Conservation (phyloP, 352 stramenopile species). For the Pythium scleroteichum region DNA sequence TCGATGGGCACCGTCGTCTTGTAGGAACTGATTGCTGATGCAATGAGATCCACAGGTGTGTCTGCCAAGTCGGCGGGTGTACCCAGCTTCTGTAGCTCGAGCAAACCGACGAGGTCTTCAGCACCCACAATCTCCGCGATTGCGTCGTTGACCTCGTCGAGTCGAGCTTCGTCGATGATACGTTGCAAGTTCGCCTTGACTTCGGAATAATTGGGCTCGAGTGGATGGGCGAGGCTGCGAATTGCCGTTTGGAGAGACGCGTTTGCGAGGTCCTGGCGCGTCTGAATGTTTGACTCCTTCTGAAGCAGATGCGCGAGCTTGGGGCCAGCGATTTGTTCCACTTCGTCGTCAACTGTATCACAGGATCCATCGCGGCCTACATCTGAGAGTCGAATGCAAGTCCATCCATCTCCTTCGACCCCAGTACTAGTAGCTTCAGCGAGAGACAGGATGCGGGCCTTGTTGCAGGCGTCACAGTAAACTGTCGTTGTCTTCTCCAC, state of each 20-base stretch:
- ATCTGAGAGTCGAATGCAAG: conserved; percentile 39
- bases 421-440: conserved; percentile 38
- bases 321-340: conserved; percentile 56
- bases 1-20: conserved; percentile 32
- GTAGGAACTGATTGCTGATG: conserved; percentile 31
- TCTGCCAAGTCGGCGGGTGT: conserved; percentile 74
- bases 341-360: conserved; percentile 69
- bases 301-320: conserved; percentile 48
- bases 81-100: conserved; percentile 80
- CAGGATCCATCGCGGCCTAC: conserved; percentile 44
- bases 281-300: conserved; percentile 43
- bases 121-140: conserved; percentile 68
- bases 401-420: conserved; percentile 44
- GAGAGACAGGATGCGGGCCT: conserved; percentile 67
- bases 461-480: conserved; percentile 81
- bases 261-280: conserved; percentile 62
- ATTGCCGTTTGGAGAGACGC: conserved; percentile 2
- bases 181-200: conserved; percentile 48
- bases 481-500: conserved; percentile 68
- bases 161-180: conserved; percentile 69
- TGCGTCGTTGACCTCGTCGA: conserved; percentile 81
- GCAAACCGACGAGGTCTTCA: conserved; percentile 44
- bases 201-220: conserved; percentile 38
- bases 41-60: conserved; percentile 71
- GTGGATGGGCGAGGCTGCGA: conserved; percentile 15